These are phyloP conservation scores for Ophiocordyceps robertsii DNA, from an alignment of 2,329 filamentous ascomycete genomes.

Conservation along the genomic window DNA sequence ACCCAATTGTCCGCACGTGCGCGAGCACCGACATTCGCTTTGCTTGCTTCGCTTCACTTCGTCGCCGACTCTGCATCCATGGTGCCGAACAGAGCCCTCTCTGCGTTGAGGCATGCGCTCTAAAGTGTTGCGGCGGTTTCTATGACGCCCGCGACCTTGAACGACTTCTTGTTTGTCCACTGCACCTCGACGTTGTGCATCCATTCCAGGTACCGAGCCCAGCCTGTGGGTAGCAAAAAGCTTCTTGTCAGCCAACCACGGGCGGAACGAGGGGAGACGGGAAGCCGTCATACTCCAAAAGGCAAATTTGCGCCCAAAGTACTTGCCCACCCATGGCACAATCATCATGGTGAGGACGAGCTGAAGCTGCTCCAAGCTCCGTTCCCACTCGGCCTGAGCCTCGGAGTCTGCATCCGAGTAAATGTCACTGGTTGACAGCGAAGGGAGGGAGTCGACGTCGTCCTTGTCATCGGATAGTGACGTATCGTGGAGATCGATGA, in stretches of 20 bases:
- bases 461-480: constrained; percentile 36
- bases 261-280: not conserved
- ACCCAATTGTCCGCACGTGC: no score
- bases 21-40: no score
- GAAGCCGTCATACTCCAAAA: constrained; percentile 71
- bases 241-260: not conserved
- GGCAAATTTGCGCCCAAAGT: constrained; percentile 84
- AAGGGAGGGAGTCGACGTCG: constrained; percentile 52
- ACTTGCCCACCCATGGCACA: constrained; percentile 89
- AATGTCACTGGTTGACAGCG: constrained; percentile 42
- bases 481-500: constrained; percentile 35
- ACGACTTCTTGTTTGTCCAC: constrained; percentile 48
- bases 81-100: not conserved
- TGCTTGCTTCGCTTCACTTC: not conserved
- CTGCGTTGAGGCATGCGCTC: not conserved
- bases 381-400: constrained; percentile 89
- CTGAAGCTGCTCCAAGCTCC: constrained; percentile 86
- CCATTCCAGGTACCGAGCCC: constrained; percentile 92
- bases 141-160: constrained; percentile 49
- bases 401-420: constrained; percentile 57
- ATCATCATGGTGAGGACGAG: constrained; percentile 87
- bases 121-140: constrained; percentile 45
- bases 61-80: not conserved
- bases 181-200: constrained; percentile 66
- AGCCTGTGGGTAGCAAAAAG: constrained; percentile 43